These are phyloP conservation scores for Euryodendron excelsum DNA, from an alignment of 148 eudicot species.

Conservation along the genomic window DNA sequence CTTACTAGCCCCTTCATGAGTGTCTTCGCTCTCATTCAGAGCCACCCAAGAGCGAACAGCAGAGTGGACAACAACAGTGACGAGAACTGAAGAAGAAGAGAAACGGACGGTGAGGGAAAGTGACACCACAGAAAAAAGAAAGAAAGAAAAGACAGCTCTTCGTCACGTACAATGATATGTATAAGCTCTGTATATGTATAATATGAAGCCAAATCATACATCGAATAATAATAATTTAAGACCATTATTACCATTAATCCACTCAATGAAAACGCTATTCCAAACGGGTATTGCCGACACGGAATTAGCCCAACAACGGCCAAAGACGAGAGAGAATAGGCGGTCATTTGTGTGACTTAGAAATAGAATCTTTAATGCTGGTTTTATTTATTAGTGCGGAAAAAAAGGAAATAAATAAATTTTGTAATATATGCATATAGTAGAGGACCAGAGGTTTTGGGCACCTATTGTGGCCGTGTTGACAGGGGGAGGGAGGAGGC, in stretches of 20 bases:
- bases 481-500: no score
- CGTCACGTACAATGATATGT: background rate
- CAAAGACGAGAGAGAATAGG: background rate
- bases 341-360: background rate
- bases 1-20: constrained; percentile 45
- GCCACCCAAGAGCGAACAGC: background rate
- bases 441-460: no score
- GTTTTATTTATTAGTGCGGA: no score
- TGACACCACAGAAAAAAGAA: constrained; percentile 20
- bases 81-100: background rate
- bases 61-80: constrained; percentile 1
- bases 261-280: background rate
- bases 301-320: background rate
- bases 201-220: background rate
- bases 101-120: constrained; percentile 23
- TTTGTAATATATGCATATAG: no score
- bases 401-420: no score
- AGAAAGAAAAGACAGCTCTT: constrained; percentile 33
- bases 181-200: background rate
- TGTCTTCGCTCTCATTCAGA: constrained; percentile 2
- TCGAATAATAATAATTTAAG: background rate
- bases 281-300: constrained; percentile 8
- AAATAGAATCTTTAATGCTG: no score
- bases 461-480: no score
- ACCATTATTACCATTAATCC: background rate